These are phyloP conservation scores for Leccinum subtestaceum DNA, from an alignment of 768 basidiomycete genomes.

Conservation along the genomic window DNA sequence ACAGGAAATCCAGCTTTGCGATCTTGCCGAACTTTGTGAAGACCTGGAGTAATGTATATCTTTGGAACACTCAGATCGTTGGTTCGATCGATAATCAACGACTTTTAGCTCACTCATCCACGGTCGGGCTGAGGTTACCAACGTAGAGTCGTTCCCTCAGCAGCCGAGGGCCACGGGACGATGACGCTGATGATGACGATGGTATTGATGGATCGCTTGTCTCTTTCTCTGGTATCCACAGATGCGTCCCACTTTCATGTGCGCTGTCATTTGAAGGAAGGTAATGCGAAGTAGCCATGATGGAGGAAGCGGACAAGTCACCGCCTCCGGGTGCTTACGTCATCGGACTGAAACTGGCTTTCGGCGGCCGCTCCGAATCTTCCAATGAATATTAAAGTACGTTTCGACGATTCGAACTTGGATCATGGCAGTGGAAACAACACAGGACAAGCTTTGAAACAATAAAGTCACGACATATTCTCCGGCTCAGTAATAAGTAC, in stretches of 20 bases:
- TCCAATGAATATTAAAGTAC: too few species aligned
- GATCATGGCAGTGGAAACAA: too few species aligned
- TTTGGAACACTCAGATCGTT: constrained; percentile 32
- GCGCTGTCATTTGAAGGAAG: neutral
- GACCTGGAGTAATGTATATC: constrained; percentile 84
- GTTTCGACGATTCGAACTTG: too few species aligned
- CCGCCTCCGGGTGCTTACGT: constrained; percentile 11
- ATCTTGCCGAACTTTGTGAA: constrained; percentile 93
- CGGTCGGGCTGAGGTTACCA: constrained; percentile 82
- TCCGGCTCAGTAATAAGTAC: neutral
- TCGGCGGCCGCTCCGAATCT: neutral
- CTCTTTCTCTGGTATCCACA: constrained; percentile 34
- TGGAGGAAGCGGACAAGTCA: neutral
- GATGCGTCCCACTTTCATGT: constrained; percentile 18
- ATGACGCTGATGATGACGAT: constrained; percentile 11
- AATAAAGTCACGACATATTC: neutral
- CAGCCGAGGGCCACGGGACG: constrained; percentile 28
- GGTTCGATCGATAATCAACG: neutral
- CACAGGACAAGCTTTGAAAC: too few species aligned
- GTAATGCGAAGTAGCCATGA: constrained; percentile 12
- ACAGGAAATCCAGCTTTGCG: constrained; percentile 89
- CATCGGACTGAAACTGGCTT: constrained; percentile 1
- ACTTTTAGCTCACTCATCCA: constrained; percentile 69
- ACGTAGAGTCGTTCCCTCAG: constrained; percentile 81
- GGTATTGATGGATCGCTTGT: constrained; percentile 11